Base-by-base conservation (phyloP, 2,329 filamentous ascomycete species). In the Dothideomycetes sp. region DNA sequence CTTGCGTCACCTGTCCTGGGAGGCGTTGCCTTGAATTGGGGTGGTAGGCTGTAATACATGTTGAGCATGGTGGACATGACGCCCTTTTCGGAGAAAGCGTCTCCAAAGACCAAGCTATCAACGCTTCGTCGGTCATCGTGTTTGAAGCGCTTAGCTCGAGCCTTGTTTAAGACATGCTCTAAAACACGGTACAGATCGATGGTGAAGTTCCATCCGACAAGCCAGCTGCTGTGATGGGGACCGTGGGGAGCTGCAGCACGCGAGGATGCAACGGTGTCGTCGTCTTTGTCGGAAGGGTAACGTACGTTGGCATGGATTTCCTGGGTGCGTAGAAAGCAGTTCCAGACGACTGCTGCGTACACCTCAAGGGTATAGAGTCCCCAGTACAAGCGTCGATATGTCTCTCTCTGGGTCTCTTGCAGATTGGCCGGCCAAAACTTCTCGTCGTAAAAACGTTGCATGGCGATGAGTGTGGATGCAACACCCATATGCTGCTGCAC, bases 331-430 rank as follows among this genome's bases (percentile, higher is more conserved):
- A 67, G 60, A 10, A 68, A 56, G 24, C 65, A 62, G 41, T 63
- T 65, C 65, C 70, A 75, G 6, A 76, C 69, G 27, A 73, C 65
- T 3, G 69, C 65, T 0, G 67, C 63, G 52, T 69, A 74, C 3
- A 77, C 63, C 42, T 77, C 73, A 2, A 76, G 55, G 7, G 68
- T 71, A 49, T 76, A 77, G 41, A 71, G 73, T 25, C 70, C 71
- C 73, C 73, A 77, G 48, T 71, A 70, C 47, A 72, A 49, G 47
- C 67, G 55, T 44, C 69, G 59, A 27, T 69, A 58, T 51, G 70
- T 65, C 49, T 74, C 70, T 12, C 52, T 57, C 49, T 74, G 70
- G 6, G 70, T 58, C 4, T 60, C 49, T 9, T 59, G 58, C 6
- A 73, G 56, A 10, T 60, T 55, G 4, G 56, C 54, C 0, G 71